phyloP scores from a whole-genome alignment of 2,329 filamentous ascomycete species.

The Aspergillus sojae region DNA sequence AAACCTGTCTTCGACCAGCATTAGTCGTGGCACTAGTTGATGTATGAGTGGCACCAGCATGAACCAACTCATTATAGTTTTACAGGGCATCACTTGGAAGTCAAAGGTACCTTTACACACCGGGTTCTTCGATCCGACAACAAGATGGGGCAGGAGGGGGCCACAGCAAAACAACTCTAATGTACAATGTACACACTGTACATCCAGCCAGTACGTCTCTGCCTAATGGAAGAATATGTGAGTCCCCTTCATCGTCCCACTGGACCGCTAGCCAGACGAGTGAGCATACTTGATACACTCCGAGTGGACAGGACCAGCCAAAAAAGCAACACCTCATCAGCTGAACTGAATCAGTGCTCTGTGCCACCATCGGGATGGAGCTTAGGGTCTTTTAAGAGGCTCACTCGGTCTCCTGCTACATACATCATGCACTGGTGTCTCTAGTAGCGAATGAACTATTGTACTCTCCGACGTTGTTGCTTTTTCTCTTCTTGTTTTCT shows the following conservation, averaged over 20 bases:
- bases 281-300: background rate
- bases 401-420: background rate
- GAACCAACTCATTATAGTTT: background rate
- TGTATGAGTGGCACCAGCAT: background rate
- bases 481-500: background rate
- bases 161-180: too few species aligned
- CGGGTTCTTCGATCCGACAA: background rate
- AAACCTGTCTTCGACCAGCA: background rate
- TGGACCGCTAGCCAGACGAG: background rate
- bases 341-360: background rate
- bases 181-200: too few species aligned
- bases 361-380: background rate
- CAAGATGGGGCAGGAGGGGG: background rate
- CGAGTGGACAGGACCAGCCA: background rate
- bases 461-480: background rate
- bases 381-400: background rate
- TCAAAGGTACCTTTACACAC: background rate
- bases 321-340: background rate
- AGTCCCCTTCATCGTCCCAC: background rate
- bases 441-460: background rate
- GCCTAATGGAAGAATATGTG: too few species aligned
- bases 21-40: conserved; percentile 1
- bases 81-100: background rate
- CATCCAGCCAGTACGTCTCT: too few species aligned
- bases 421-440: background rate